A percentile compares a stretch with the other conserved stretches of the same genome.
Conservation (phyloP, 2,329 filamentous ascomycete genomes). For the Arachnopeziza araneosa region DNA sequence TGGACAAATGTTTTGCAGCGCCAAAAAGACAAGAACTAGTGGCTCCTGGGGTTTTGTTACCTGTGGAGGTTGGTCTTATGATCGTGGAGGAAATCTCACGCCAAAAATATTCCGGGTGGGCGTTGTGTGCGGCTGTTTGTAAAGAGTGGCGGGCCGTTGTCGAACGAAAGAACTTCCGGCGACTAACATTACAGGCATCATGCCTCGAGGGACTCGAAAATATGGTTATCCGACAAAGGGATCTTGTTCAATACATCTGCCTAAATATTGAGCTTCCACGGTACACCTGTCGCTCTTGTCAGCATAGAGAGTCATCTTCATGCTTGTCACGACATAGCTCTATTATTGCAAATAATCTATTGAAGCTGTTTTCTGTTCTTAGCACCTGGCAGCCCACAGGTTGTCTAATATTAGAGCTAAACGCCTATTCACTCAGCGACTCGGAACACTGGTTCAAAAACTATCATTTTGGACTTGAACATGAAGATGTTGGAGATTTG, state of each 20-base stretch:
- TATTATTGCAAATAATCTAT: conserved; percentile 20
- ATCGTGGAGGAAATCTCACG: conserved; percentile 27
- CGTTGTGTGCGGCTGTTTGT: conserved; percentile 20
- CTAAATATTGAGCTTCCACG: conserved; percentile 29
- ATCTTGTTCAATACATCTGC: conserved; percentile 29
- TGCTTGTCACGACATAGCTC: conserved; percentile 1
- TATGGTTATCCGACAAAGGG: conserved; percentile 14
- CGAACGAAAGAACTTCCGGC: conserved; percentile 5
- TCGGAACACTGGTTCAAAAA: conserved; percentile 32
- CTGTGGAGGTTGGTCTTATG: conserved; percentile 30
- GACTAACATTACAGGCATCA: neutral
- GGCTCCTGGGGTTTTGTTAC: conserved; percentile 6
- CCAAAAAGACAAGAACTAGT: too few relatives aligned
- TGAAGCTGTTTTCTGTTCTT: conserved; percentile 31
- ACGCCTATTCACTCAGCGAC: conserved; percentile 33
- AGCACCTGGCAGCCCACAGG: conserved; percentile 25
- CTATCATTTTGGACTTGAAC: conserved; percentile 22
- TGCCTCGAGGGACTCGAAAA: conserved; percentile 5
- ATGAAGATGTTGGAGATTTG: conserved; percentile 12
- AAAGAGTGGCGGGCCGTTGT: conserved; percentile 9
- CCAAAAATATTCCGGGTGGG: conserved; percentile 30
- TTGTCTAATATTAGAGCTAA: conserved; percentile 31
- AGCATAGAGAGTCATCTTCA: neutral
- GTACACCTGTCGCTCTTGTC: conserved; percentile 18
- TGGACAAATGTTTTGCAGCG: too few relatives aligned